These are phyloP conservation scores for Eucalyptus microcorys DNA, from an alignment of 345 rosid species.

Conservation along the genomic window DNA sequence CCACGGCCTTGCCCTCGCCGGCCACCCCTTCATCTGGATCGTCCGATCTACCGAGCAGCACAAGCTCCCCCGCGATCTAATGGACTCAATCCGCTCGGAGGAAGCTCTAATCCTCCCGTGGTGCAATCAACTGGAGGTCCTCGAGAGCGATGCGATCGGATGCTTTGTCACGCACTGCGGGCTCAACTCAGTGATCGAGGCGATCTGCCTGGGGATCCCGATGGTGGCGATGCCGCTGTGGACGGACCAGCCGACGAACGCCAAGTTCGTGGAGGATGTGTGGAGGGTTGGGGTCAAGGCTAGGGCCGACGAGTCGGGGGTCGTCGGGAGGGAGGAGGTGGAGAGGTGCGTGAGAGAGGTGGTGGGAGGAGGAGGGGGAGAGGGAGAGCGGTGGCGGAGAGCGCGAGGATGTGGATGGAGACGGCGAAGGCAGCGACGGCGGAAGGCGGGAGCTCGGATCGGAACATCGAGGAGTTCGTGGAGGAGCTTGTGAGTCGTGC, in stretches of 20 bases:
- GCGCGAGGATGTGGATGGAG: not conserved
- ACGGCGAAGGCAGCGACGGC: too few species aligned
- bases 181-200: conserved; percentile 17
- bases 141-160: conserved; percentile 1
- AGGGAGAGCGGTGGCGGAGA: not conserved
- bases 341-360: not conserved
- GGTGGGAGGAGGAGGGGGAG: not conserved
- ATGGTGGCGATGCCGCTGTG: conserved; percentile 31
- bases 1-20: not conserved
- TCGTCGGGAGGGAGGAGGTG: not conserved
- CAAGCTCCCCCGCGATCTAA: conserved; percentile 6
- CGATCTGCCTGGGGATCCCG: conserved; percentile 27
- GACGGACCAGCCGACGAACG: conserved; percentile 23
- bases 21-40: conserved; percentile 16
- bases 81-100: not conserved
- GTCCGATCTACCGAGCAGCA: conserved; percentile 3
- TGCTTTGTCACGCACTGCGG: conserved; percentile 34
- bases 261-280: conserved; percentile 17
- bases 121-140: conserved; percentile 9
- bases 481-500: not conserved
- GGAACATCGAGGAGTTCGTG: too few species aligned
- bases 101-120: conserved; percentile 11
- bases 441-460: too few species aligned
- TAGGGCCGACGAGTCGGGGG: not conserved
- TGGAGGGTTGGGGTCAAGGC: conserved; percentile 19